phyloP scores from a whole-genome alignment of 1,284 basidiomycete species.

The Tilletia indica region DNA sequence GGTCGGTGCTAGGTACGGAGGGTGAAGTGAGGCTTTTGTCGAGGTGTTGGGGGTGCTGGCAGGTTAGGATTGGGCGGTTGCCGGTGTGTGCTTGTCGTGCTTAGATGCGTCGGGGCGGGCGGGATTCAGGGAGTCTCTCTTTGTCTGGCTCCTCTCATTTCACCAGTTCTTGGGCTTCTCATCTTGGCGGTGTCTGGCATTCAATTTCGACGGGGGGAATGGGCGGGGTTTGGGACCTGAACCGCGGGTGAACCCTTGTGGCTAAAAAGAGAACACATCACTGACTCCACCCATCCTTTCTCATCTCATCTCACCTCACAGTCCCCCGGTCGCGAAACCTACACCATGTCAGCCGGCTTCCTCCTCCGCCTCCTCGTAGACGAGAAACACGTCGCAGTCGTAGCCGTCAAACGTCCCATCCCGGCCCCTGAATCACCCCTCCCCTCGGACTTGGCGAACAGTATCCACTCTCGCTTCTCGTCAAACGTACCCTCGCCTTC shows the following conservation, averaged over 20 bases:
- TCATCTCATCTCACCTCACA: conserved; percentile 19
- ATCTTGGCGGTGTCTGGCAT: no score
- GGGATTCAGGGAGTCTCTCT: no score
- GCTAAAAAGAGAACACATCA: no score
- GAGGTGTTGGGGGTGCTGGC: background rate
- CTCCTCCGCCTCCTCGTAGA: conserved; percentile 47
- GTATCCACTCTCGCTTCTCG: conserved; percentile 8
- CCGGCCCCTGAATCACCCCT: conserved; percentile 26
- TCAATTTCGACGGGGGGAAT: no score
- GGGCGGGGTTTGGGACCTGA: no score
- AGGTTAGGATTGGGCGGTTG: background rate
- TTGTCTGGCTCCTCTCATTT: no score
- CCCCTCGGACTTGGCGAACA: background rate
- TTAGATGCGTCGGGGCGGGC: no score
- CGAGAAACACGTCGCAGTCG: conserved; percentile 47
- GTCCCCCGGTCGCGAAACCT: conserved; percentile 42
- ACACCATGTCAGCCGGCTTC: conserved; percentile 44
- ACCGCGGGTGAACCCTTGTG: no score
- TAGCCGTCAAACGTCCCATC: conserved; percentile 45
- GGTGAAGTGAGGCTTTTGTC: no score
- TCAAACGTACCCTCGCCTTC: background rate
- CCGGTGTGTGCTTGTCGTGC: no score
- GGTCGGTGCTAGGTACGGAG: no score
- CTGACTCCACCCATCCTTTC: background rate
- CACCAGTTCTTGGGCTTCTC: no score